phyloP scores from a whole-genome alignment of 345 rosid genomes.

The Nephelium lappaceum region DNA sequence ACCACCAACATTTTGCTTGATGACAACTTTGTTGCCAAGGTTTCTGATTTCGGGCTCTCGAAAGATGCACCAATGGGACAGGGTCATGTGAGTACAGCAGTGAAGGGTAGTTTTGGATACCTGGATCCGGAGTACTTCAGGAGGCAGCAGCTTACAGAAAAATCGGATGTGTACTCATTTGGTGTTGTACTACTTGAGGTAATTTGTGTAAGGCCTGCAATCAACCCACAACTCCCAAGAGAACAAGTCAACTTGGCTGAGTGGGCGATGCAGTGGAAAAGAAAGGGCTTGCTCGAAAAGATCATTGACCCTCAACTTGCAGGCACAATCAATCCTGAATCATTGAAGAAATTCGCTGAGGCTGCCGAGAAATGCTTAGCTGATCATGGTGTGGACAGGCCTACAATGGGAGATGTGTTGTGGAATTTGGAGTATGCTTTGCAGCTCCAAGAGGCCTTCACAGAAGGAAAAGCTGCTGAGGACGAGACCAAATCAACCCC shows the following conservation, averaged over 20 bases:
- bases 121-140: slow-evolving; percentile 60
- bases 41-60: slow-evolving; percentile 80
- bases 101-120: slow-evolving; percentile 61
- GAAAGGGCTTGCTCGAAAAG: slow-evolving; percentile 53
- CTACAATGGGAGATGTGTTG: slow-evolving; percentile 66
- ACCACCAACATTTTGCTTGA: slow-evolving; percentile 81
- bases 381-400: slow-evolving; percentile 59
- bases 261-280: slow-evolving; percentile 68
- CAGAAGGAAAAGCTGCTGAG: slow-evolving; percentile 50
- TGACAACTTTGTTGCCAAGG: slow-evolving; percentile 77
- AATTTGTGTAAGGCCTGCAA: slow-evolving; percentile 51
- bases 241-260: slow-evolving; percentile 62
- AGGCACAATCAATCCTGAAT: slow-evolving; percentile 44
- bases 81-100: slow-evolving; percentile 67
- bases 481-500: slow-evolving; percentile 41
- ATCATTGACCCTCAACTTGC: slow-evolving; percentile 48
- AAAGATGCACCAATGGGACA: slow-evolving; percentile 77
- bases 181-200: slow-evolving; percentile 54
- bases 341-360: slow-evolving; percentile 55
- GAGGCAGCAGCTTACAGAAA: slow-evolving; percentile 54
- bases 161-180: slow-evolving; percentile 59
- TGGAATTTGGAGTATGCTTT: slow-evolving; percentile 76
- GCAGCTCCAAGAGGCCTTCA: slow-evolving; percentile 72
- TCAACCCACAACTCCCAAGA: slow-evolving; percentile 52
- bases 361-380: slow-evolving; percentile 62